Percentiles rank a stretch among this genome's conserved stretches.
Conservation (phyloP, 345 rosid genomes). For the Dovyalis caffra region DNA sequence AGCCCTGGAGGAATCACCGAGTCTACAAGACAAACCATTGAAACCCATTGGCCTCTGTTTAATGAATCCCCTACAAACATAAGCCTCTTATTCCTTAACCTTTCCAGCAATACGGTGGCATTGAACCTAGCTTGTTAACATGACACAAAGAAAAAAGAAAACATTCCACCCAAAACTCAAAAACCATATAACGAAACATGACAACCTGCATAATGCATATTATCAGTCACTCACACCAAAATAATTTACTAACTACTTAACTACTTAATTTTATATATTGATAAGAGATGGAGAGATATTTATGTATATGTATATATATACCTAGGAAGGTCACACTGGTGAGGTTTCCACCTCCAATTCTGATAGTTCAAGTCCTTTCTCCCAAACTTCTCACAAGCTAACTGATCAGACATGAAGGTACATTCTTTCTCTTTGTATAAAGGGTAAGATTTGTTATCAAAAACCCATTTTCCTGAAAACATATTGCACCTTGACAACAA, state of each 20-base stretch:
- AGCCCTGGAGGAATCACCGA: conserved; percentile 13
- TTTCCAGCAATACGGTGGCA: conserved; percentile 27
- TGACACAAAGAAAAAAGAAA: background rate
- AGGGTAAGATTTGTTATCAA: conserved; percentile 26
- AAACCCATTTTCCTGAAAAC: conserved; percentile 34
- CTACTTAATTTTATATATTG: background rate
- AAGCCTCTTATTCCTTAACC: conserved; percentile 31
- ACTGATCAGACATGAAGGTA: conserved; percentile 31
- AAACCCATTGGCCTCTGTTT: conserved; percentile 33
- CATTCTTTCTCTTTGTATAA: conserved; percentile 27
- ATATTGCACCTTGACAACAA: conserved; percentile 21
- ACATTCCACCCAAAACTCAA: conserved; percentile 5
- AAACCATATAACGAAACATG: background rate
- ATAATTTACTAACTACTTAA: too few relatives aligned
- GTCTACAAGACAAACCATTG: conserved; percentile 31
- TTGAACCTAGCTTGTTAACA: conserved; percentile 25
- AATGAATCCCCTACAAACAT: conserved; percentile 27
- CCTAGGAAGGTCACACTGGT: conserved; percentile 34
- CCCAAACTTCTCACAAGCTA: conserved; percentile 35
- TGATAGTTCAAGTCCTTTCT: conserved; percentile 28
- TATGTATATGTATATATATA: too few relatives aligned
- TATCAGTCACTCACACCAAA: background rate
- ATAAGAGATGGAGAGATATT: background rate
- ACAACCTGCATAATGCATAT: background rate
- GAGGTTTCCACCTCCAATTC: conserved; percentile 37